Percentiles rank a stretch among this genome's conserved stretches.
Evolutionary conservation across 306 rosid species (phyloP).

Genomic region (Cicer chorassanicum): DNA sequence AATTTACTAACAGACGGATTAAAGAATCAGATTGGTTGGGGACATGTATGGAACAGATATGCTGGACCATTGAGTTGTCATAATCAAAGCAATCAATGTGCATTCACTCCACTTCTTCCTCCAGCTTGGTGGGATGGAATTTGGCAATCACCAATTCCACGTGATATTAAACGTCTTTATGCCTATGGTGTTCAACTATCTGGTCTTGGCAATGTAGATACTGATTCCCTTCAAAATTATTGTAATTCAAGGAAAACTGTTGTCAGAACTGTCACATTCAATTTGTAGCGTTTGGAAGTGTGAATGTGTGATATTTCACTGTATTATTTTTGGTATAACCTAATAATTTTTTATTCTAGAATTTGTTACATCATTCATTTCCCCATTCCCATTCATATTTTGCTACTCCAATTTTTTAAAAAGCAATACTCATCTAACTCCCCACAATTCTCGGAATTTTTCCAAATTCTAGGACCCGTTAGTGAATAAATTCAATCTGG

Average conservation of each 20-base stretch:
- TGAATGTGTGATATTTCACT: slow-evolving; percentile 8
- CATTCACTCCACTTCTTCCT: slow-evolving; percentile 89
- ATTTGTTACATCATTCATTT: slow-evolving; percentile 34
- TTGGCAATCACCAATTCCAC: slow-evolving; percentile 88
- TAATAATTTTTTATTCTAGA: slow-evolving; percentile 42
- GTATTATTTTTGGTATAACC: slow-evolving; percentile 26
- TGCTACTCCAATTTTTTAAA: not conserved
- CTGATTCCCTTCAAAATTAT: slow-evolving; percentile 55
- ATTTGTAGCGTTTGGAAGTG: slow-evolving; percentile 54
- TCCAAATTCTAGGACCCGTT: no score
- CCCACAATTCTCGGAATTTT: no score
- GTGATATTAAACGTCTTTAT: slow-evolving; percentile 67
- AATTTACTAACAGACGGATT: slow-evolving; percentile 74
- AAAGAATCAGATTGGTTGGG: slow-evolving; percentile 93
- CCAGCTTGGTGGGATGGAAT: slow-evolving; percentile 94
- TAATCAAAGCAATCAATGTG: slow-evolving; percentile 73
- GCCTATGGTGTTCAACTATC: slow-evolving; percentile 69
- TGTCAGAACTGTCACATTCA: slow-evolving; percentile 63
- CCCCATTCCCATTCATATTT: not conserved
- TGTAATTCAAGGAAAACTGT: slow-evolving; percentile 70
- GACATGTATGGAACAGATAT: slow-evolving; percentile 95
- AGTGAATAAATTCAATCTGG: no score
- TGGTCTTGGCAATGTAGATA: slow-evolving; percentile 65
- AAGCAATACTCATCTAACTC: no score
- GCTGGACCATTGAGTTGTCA: slow-evolving; percentile 87